Percentiles rank a stretch among this genome's conserved stretches.
phyloP scores from a whole-genome alignment of 1,284 basidiomycete species.

The Ganoderma lucidum region DNA sequence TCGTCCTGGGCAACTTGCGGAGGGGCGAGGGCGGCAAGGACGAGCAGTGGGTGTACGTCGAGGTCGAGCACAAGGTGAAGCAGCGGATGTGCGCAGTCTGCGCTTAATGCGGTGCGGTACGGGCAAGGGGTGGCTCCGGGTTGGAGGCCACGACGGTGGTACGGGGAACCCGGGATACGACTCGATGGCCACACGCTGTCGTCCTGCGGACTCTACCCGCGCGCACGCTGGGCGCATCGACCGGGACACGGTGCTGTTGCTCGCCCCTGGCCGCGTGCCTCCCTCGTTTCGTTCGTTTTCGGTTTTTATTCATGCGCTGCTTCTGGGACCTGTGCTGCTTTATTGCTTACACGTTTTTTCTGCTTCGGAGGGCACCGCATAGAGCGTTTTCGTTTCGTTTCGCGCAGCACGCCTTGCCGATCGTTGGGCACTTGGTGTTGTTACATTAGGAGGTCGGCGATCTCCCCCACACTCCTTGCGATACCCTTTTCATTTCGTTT shows the following conservation, averaged over 20 bases:
- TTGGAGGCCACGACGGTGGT: not conserved
- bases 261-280: not conserved
- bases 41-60: slow-evolving; percentile 52
- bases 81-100: slow-evolving; percentile 39
- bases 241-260: not conserved
- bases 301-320: not conserved
- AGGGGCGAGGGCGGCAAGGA: slow-evolving; percentile 33
- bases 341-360: not conserved
- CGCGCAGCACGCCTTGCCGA: not conserved
- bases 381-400: not conserved
- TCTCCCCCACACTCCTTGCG: slow-evolving; percentile 30
- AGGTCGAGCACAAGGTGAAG: slow-evolving; percentile 48
- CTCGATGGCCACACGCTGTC: not conserved
- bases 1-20: slow-evolving; percentile 33
- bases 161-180: not conserved
- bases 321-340: not conserved
- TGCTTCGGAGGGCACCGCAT: slow-evolving; percentile 4
- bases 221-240: not conserved
- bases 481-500: slow-evolving; percentile 11
- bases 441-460: slow-evolving; percentile 26
- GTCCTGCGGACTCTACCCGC: not conserved
- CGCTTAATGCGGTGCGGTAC: slow-evolving; percentile 11
- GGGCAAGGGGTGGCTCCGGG: not conserved
- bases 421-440: not conserved
- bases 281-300: not conserved